phyloP scores from a whole-genome alignment of 1,284 basidiomycete species.

The Leccinum fuscescens region DNA sequence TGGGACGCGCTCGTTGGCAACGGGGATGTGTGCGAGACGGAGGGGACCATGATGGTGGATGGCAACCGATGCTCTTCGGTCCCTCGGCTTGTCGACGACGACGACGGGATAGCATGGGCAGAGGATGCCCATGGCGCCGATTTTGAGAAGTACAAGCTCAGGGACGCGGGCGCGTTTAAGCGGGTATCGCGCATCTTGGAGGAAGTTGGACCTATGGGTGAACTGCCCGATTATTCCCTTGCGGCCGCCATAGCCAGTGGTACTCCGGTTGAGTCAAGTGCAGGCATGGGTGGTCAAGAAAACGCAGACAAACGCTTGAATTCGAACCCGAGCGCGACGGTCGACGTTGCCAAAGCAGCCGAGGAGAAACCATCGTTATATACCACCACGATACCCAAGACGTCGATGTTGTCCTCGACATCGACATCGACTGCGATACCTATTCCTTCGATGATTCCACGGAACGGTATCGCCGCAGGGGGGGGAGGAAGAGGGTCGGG shows the following conservation, averaged over 20 bases:
- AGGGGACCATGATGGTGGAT: conserved; percentile 10
- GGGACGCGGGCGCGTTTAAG: conserved; percentile 3
- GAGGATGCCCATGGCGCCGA: conserved; percentile 42
- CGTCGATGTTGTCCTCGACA: background rate
- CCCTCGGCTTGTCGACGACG: conserved; percentile 12
- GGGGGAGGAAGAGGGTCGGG: conserved; percentile 5
- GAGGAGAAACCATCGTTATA: background rate
- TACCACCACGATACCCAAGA: conserved; percentile 8
- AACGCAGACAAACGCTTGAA: background rate
- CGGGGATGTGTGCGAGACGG: conserved; percentile 13
- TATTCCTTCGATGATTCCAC: conserved; percentile 23
- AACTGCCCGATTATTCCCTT: conserved; percentile 33
- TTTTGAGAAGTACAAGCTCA: conserved; percentile 30
- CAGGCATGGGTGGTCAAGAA: background rate
- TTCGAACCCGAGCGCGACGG: background rate
- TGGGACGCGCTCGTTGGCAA: conserved; percentile 41
- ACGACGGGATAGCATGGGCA: conserved; percentile 48
- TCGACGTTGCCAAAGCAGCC: conserved; percentile 14
- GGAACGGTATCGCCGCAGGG: conserved; percentile 26
- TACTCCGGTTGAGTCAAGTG: background rate
- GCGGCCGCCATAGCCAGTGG: conserved; percentile 4
- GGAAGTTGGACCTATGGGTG: conserved; percentile 37
- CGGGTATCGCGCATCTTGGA: conserved; percentile 26
- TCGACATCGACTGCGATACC: conserved; percentile 26
- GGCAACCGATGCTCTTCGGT: conserved; percentile 1